Evolutionary conservation across 78 protist genomes (phyloP), one percentile per base, ranked within the genome.

Genomic region (Dictyostelium citrinum): DNA sequence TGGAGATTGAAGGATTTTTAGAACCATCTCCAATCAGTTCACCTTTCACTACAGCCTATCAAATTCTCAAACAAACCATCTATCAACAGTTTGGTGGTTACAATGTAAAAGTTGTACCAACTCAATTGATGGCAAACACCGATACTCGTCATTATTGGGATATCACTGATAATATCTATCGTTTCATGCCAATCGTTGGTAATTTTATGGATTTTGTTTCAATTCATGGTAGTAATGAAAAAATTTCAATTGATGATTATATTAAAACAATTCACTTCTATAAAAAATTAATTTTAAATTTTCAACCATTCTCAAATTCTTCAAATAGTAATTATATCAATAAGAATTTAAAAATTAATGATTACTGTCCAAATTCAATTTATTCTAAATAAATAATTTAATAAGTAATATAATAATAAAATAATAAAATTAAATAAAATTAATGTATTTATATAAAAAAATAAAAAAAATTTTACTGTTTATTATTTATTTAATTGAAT

Each of bases 91-190:
- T 31, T 78, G 82, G 82, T 46, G 55, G 41, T 22, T 70, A 70
- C 11, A 74, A 88, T n/a, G 20, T 61, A 5, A 31, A 79, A 6
- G 85, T 88, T 12, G 71, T 74, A 33, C 31, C 86, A 29, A 76
- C 80, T 61, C 79, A 61, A 20, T 77, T 88, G 72, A 58, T 88
- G 80, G 93, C 85, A 16, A 88, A 88, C 14, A 78, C 93, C 0
- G 93, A 88, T 35, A 88, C 93, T 12, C 31, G 93, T 29, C 70
- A 67, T 46, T 88, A 88, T n/a, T 88, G 93, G 93, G 27, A 55
- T 1, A 55, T 61, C 1, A 74, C 85, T 16, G 37, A 39, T 3
- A 88, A 88, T 67, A 76, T 88, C 31, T 88, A 67, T 46, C 60
- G 93, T 33, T n/a, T 88, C 0, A 78, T 46, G 27, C 93, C 93